Percentiles rank a stretch among this genome's conserved stretches.
These are phyloP conservation scores for Prunus davidiana DNA, from an alignment of 306 rosid genomes.

Conservation along the genomic window DNA sequence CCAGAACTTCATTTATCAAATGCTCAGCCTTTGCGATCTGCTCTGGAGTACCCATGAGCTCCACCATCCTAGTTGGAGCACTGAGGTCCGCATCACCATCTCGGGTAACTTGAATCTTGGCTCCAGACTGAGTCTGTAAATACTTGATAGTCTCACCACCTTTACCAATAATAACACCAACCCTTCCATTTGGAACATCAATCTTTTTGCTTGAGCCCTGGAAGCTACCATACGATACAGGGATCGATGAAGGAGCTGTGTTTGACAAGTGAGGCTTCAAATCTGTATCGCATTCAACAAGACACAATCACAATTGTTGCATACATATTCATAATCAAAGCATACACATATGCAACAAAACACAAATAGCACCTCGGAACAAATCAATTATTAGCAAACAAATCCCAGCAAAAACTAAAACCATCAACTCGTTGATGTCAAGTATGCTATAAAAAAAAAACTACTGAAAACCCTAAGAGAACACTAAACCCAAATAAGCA, in stretches of 20 bases:
- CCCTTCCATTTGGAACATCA: slow-evolving; percentile 89
- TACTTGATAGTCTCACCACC: slow-evolving; percentile 95
- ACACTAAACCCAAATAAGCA: neutral
- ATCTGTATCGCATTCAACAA: slow-evolving; percentile 37
- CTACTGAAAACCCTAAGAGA: neutral
- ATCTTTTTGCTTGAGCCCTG: slow-evolving; percentile 77
- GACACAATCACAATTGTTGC: neutral
- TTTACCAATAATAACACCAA: slow-evolving; percentile 95
- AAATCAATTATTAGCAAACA: neutral
- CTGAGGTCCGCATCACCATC: slow-evolving; percentile 85
- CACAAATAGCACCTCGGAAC: neutral
- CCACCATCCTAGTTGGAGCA: slow-evolving; percentile 61
- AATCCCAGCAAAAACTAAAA: neutral
- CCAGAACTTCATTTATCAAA: slow-evolving; percentile 80
- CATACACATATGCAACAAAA: neutral
- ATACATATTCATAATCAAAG: neutral
- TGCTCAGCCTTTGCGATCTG: slow-evolving; percentile 83
- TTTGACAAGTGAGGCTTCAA: slow-evolving; percentile 39
- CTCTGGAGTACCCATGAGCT: slow-evolving; percentile 84
- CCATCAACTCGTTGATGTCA: neutral
- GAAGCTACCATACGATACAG: slow-evolving; percentile 60
- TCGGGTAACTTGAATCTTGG: slow-evolving; percentile 93
- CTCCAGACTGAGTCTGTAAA: slow-evolving; percentile 92
- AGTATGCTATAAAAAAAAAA: neutral
- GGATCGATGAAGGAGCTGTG: slow-evolving; percentile 48